These are phyloP conservation scores for Xylariaceae sp. DNA, from an alignment of 2,329 filamentous ascomycete genomes.

Conservation along the genomic window DNA sequence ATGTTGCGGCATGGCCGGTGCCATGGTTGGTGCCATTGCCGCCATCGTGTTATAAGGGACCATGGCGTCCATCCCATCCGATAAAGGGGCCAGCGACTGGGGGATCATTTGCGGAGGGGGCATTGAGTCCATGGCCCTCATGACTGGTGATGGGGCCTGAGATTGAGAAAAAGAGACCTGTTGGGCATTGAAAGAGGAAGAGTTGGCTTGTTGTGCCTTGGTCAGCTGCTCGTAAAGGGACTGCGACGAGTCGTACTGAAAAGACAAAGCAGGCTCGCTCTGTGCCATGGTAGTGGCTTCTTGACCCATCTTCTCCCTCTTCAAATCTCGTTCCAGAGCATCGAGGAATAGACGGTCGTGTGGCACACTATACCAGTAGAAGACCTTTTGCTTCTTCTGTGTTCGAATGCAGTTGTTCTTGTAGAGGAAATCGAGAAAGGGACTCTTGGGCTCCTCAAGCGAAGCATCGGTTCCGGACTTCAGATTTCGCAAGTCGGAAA, in stretches of 20 bases:
- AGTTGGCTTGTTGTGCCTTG: conserved; percentile 98
- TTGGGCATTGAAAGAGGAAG: conserved; percentile 91
- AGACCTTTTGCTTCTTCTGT: conserved; percentile 99
- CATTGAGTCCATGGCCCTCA: conserved; percentile 93
- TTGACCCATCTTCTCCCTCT: conserved; percentile 99
- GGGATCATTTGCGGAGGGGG: conserved; percentile 84
- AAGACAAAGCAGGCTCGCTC: conserved; percentile 95
- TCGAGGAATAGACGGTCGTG: conserved; percentile 98
- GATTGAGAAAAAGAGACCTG: conserved; percentile 72
- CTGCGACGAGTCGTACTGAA: conserved; percentile 99
- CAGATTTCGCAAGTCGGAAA: conserved; percentile 96
- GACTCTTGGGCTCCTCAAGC: conserved; percentile 97
- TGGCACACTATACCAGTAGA: conserved; percentile 99
- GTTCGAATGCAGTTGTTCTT: conserved; percentile 99
- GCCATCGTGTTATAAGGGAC: conserved; percentile 72
- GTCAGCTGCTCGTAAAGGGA: conserved; percentile 99
- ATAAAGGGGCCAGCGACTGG: conserved; percentile 62
- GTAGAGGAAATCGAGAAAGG: conserved; percentile 98
- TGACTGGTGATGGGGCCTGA: conserved; percentile 85
- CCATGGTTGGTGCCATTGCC: conserved; percentile 72
- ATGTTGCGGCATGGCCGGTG: conserved; percentile 71
- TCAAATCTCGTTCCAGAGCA: conserved; percentile 94
- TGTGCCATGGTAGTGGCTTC: conserved; percentile 94
- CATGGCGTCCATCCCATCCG: conserved; percentile 75
- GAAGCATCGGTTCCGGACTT: conserved; percentile 98